These are phyloP conservation scores for Capsicum chinense DNA, from an alignment of 257 asterid species.

Conservation along the genomic window DNA sequence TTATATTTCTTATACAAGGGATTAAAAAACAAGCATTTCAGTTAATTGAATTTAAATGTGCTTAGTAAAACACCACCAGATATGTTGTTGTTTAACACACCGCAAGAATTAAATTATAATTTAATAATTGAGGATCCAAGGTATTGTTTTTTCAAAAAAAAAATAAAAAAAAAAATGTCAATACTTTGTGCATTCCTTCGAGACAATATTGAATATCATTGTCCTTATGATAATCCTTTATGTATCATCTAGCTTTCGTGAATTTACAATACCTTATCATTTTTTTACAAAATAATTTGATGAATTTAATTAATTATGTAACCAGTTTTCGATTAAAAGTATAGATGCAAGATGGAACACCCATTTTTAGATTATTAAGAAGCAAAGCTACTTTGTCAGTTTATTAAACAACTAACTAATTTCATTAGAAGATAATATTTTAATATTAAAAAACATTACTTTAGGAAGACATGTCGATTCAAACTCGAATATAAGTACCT, in stretches of 20 bases:
- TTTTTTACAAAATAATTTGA: neutral
- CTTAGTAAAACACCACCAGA: no score
- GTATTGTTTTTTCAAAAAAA: no score
- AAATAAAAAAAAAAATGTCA: no score
- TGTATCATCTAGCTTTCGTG: neutral
- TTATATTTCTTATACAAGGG: no score
- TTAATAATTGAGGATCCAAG: no score
- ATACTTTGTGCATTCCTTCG: no score
- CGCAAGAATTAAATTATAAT: no score
- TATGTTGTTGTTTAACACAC: no score
- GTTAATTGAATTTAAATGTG: no score
- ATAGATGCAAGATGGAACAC: neutral
- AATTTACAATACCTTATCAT: neutral
- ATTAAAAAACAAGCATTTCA: no score
- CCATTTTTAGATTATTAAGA: neutral
- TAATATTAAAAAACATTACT: neutral
- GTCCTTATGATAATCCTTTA: no score
- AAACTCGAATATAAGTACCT: neutral
- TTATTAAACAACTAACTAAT: neutral
- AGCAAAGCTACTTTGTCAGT: neutral
- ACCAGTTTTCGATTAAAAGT: neutral
- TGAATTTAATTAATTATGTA: neutral
- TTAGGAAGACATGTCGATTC: neutral
- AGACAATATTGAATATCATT: no score
- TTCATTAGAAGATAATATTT: neutral